Percentiles rank a stretch among this genome's conserved stretches.
Conservation (phyloP, 768 basidiomycete species). For the Boletales sp. region DNA sequence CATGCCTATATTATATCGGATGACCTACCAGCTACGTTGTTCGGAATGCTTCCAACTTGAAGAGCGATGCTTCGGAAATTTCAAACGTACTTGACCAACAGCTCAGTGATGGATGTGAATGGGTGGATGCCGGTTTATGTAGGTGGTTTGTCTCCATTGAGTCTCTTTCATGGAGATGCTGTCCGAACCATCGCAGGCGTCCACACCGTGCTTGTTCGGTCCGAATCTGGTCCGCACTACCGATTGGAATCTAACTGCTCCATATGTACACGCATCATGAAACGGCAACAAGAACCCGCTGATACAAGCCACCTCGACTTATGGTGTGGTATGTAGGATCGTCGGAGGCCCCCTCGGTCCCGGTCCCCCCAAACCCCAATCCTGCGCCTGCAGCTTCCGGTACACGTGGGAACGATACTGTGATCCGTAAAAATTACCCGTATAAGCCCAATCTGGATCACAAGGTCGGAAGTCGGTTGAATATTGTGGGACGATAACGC, state of each 20-base stretch:
- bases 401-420: slow-evolving; percentile 30
- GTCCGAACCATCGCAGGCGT: not conserved
- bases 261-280: slow-evolving; percentile 8
- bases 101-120: not conserved
- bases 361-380: slow-evolving; percentile 21
- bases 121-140: slow-evolving; percentile 9
- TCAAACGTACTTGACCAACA: slow-evolving; percentile 6
- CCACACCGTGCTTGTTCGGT: not conserved
- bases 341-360: slow-evolving; percentile 25
- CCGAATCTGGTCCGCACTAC: not conserved
- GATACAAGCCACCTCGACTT: slow-evolving; percentile 3
- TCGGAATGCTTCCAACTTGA: slow-evolving; percentile 13
- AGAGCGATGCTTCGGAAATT: slow-evolving; percentile 21
- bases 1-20: slow-evolving; percentile 18
- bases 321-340: slow-evolving; percentile 24
- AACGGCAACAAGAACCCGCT: not conserved
- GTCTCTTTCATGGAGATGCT: not conserved
- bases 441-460: slow-evolving; percentile 27
- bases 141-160: slow-evolving; percentile 2
- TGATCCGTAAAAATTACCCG: slow-evolving; percentile 27
- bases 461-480: slow-evolving; percentile 16
- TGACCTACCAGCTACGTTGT: slow-evolving; percentile 16
- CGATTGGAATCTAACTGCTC: too few relatives aligned
- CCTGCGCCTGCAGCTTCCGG: slow-evolving; percentile 28
- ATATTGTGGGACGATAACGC: slow-evolving; percentile 12